Evolutionary conservation across 2,329 filamentous ascomycete genomes (phyloP), one percentile per base, ranked within the genome.

Genomic region (Aspergillus sp.): DNA sequence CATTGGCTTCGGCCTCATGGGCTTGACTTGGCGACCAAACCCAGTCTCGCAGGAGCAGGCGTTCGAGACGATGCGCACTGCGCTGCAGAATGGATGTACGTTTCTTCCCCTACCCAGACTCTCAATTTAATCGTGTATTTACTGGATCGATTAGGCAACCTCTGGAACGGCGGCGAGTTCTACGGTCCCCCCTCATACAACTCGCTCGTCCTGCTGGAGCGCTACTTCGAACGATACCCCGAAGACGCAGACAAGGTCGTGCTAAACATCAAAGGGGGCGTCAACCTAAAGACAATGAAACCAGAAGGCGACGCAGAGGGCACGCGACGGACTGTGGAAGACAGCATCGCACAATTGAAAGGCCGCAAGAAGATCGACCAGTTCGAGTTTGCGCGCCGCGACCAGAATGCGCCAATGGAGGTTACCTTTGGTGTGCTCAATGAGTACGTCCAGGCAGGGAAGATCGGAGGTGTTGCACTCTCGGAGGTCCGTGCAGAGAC

Each of bases 111-210:
- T 3, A 7, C 11, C 11, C 15, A 41, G 5, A 4, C 8, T 15
- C 34, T 15, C 11, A 15, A 5, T 13, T 15, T 3, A 25, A 22
- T 41, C 7, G 9, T 6, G 17, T 34, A 25, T 15, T 11, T 1
- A 28, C 28, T 54, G 11, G 25, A 54, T 25, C 15, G 6, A 8
- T 8, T 34, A 55, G 55, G 55, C 47, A 81, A 81, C 62, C 78
- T 82, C 68, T 90, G 87, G 86, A 89, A 89, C 68, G 87, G 80
- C 43, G 87, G 82, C 64, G 86, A 89, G 70, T 84, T 90, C 70
- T 91, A 91, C 76, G 88, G 88, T 45, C 82, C 74, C 0, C 72
- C 83, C 1, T 79, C 85, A 22, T 81, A 81, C 69, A 88, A 89
- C 76, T 86, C 82, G 2, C 74, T 89, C 69, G 82, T 84, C 34